Percentiles rank a stretch among this genome's conserved stretches.
These are phyloP conservation scores for Colletotrichum viniferum DNA, from an alignment of 2,329 filamentous ascomycete species.

Conservation along the genomic window DNA sequence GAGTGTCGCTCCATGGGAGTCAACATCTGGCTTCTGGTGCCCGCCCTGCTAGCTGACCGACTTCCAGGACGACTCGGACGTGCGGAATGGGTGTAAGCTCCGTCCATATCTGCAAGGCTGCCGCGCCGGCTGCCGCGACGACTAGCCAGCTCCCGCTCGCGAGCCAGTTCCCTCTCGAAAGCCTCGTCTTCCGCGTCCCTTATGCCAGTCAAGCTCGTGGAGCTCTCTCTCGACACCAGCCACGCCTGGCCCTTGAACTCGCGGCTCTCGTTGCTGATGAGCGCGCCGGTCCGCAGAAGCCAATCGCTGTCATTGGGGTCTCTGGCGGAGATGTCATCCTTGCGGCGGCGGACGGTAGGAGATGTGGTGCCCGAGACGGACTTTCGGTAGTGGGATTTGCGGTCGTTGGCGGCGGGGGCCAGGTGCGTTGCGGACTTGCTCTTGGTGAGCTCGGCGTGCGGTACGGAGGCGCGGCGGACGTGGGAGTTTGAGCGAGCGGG, in stretches of 20 bases:
- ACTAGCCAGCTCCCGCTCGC: constrained; percentile 54
- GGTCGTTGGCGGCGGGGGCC: constrained; percentile 24
- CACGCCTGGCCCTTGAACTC: constrained; percentile 73
- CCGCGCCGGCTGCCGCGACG: constrained; percentile 52
- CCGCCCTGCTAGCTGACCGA: constrained; percentile 52
- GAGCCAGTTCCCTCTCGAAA: constrained; percentile 55
- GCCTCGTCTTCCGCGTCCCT: constrained; percentile 57
- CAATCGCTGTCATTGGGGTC: constrained; percentile 64
- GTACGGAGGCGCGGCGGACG: constrained; percentile 46
- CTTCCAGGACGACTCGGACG: constrained; percentile 40
- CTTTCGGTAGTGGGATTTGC: constrained; percentile 25
- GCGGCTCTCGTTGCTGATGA: constrained; percentile 65
- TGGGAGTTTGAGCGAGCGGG: constrained; percentile 54
- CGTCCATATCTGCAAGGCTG: constrained; percentile 46
- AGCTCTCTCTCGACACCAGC: constrained; percentile 69
- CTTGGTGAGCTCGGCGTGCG: constrained; percentile 50
- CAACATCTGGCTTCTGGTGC: constrained; percentile 45
- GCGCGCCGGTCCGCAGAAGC: constrained; percentile 66
- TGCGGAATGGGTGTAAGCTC: constrained; percentile 26
- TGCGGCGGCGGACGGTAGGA: constrained; percentile 26
- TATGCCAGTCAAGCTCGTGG: constrained; percentile 62
- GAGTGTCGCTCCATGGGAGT: constrained; percentile 46
- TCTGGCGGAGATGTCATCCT: constrained; percentile 10
- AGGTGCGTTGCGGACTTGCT: constrained; percentile 69
- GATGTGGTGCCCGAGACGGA: constrained; percentile 34